phyloP scores from a whole-genome alignment of 495 filamentous ascomycete genomes.

The Physcia stellaris region DNA sequence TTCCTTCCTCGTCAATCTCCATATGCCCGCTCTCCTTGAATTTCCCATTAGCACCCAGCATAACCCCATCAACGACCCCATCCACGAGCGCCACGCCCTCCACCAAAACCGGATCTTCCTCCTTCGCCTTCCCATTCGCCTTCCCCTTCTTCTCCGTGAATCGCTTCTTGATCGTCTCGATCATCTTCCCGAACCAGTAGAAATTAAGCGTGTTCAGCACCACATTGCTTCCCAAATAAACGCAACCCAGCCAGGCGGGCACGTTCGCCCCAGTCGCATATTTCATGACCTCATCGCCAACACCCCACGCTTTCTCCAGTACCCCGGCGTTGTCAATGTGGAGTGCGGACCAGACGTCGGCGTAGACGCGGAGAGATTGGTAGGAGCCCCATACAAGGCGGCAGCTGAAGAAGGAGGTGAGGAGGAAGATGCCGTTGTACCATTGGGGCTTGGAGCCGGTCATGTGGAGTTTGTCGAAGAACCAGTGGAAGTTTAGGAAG shows the following conservation, averaged over 20 bases:
- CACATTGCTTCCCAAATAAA: slow-evolving; percentile 66
- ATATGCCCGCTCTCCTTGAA: background rate
- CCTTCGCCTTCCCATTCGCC: background rate
- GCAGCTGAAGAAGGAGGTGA: slow-evolving; percentile 69
- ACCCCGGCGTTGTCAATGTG: slow-evolving; percentile 13
- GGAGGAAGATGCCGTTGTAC: slow-evolving; percentile 67
- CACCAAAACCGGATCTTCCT: background rate
- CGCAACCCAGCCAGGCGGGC: slow-evolving; percentile 65
- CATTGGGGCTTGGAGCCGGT: slow-evolving; percentile 73
- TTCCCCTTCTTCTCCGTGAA: slow-evolving; percentile 30
- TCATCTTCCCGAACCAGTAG: slow-evolving; percentile 97
- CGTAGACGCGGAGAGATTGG: slow-evolving; percentile 61
- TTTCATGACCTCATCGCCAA: slow-evolving; percentile 30
- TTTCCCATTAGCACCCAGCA: background rate
- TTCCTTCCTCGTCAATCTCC: slow-evolving; percentile 4
- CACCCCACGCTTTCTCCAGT: background rate
- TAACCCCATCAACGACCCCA: background rate
- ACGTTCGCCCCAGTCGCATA: slow-evolving; percentile 38
- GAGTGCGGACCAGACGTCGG: slow-evolving; percentile 62
- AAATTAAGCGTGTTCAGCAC: slow-evolving; percentile 80
- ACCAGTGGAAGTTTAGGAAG: slow-evolving; percentile 97
- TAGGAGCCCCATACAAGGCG: slow-evolving; percentile 87
- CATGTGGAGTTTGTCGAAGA: slow-evolving; percentile 93
- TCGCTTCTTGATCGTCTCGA: slow-evolving; percentile 74
- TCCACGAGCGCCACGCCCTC: slow-evolving; percentile 6